These are phyloP conservation scores for Crotalaria pallida DNA, from an alignment of 306 rosid genomes.

Conservation along the genomic window DNA sequence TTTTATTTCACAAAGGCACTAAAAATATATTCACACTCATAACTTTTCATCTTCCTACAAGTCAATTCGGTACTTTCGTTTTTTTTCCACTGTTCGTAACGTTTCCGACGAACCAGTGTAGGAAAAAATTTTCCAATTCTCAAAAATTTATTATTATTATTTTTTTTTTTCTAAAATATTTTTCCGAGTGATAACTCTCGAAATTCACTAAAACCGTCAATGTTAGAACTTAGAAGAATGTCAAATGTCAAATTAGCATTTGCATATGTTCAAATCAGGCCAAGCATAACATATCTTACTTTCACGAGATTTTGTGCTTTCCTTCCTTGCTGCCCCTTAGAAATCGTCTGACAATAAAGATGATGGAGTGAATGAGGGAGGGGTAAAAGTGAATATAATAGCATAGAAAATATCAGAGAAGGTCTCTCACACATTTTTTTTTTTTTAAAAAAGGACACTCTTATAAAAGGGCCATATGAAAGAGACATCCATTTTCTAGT, in stretches of 20 bases:
- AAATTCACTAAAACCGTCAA: no score
- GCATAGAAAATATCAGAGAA: not conserved
- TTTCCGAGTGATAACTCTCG: no score
- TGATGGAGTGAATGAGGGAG: not conserved
- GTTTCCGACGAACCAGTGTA: no score
- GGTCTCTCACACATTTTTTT: not conserved
- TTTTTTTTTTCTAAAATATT: no score
- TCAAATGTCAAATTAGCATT: constrained; percentile 15
- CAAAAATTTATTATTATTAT: no score
- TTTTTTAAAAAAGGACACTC: not conserved
- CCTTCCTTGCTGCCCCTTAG: constrained; percentile 92
- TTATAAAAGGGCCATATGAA: not conserved
- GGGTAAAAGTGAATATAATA: not conserved
- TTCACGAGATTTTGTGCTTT: constrained; percentile 88
- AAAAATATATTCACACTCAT: no score
- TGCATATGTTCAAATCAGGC: not conserved
- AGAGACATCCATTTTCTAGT: not conserved
- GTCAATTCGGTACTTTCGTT: no score
- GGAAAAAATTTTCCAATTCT: no score
- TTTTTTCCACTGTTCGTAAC: no score
- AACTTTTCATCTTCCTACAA: no score
- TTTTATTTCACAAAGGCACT: no score
- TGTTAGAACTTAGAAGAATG: not conserved
- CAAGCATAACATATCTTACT: constrained; percentile 39
- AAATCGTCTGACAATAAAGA: constrained; percentile 50